phyloP scores from a whole-genome alignment of 331 rosid species.

The Rhamnella rubrinervis region DNA sequence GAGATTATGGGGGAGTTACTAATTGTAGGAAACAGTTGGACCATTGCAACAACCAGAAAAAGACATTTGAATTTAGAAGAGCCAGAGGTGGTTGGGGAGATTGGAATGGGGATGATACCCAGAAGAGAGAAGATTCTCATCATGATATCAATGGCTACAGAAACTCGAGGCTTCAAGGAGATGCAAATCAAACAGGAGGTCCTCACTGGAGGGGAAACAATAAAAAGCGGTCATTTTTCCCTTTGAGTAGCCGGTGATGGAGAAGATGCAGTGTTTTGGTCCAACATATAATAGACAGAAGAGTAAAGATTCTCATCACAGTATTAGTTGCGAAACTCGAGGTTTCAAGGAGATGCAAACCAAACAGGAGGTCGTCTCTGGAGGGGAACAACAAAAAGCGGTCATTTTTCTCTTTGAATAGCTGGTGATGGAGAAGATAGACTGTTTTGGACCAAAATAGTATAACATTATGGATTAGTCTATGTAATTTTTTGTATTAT shows the following conservation, averaged over 20 bases:
- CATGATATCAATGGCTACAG: constrained; percentile 21
- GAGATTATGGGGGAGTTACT: constrained; percentile 21
- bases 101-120: constrained; percentile 25
- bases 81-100: constrained; percentile 25
- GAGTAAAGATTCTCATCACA: constrained; percentile 29
- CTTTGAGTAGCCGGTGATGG: constrained; percentile 16
- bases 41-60: constrained; percentile 28
- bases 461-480: no score
- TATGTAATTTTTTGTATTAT: neutral
- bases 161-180: constrained; percentile 38
- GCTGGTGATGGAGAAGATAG: constrained; percentile 1
- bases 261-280: constrained; percentile 2
- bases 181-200: constrained; percentile 32
- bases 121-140: constrained; percentile 31
- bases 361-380: constrained; percentile 31
- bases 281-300: constrained; percentile 17
- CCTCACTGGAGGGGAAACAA: constrained; percentile 38
- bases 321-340: constrained; percentile 30
- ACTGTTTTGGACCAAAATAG: constrained; percentile 1
- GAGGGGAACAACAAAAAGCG: constrained; percentile 43
- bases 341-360: constrained; percentile 35
- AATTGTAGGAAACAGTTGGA: constrained; percentile 39
- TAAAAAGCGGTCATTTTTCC: constrained; percentile 37
- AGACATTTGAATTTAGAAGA: constrained; percentile 30
- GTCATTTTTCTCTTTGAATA: constrained; percentile 26